Evolutionary conservation across 2,329 filamentous ascomycete species (phyloP), one percentile per base, ranked within the genome.

Genomic region (Talaromyces sp.): DNA sequence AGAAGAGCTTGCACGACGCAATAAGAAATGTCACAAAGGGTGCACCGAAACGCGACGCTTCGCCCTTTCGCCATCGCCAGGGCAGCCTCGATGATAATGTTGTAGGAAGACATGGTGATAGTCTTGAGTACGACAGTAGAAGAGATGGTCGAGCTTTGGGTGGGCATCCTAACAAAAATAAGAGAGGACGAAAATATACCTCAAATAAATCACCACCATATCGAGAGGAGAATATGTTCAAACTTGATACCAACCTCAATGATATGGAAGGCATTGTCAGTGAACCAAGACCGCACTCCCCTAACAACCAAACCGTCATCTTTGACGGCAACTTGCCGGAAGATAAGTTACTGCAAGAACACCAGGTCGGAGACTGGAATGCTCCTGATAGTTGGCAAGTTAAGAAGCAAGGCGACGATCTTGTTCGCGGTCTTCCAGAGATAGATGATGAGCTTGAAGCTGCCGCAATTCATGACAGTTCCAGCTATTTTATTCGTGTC

Each of bases 351-450:
- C 70, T 66, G 16, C 74, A 77, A 31, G 68, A 72, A 24, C 76
- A 79, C 37, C 75, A 76, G 24, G 66, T 71, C 41, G 78, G 75
- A 45, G 88, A 88, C 1, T 99, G 94, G 94, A 91, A 96, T 76
- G 93, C 93, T 3, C 94, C 95, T 1, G 94, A 98, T 76, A 97
- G 93, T 75, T 99, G 95, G 95, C 93, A 91, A 60, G 94, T 98
- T 31, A 91, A 91, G 70, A 88, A 88, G 65, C 78, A 81, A 45
- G 72, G 72, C 45, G 78, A 81, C 27, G 77, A 79, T 48, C 66
- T 74, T n/a, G 70, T 74, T 16, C 68, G 72, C 22, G 66, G 69
- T 37, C 68, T 78, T 27, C 74, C 76, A n/a, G 72, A 74, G 66
- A 83, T 83, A 52, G 58, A 65, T 31, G 88, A 92, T 70, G 90